Evolutionary conservation across 1,139 yeast species (phyloP).

Genomic region (Kurtzmaniella quercitrusa): DNA sequence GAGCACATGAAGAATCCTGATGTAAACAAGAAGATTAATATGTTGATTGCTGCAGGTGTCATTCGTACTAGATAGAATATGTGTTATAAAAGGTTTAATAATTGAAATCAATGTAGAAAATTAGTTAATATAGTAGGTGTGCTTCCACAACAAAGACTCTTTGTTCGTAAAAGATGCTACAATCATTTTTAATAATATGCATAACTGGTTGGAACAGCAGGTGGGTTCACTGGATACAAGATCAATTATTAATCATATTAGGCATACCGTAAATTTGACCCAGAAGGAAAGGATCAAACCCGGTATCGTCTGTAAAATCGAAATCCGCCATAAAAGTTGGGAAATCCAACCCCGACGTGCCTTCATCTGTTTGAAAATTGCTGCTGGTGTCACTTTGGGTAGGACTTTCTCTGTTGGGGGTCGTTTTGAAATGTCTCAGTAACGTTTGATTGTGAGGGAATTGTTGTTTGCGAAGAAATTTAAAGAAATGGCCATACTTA

Average conservation of each 20-base stretch:
- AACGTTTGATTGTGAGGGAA: background rate
- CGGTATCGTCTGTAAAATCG: background rate
- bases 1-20: constrained; percentile 98
- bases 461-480: background rate
- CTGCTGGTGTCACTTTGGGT: constrained; percentile 1
- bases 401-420: background rate
- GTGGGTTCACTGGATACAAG: background rate
- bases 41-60: constrained; percentile 94
- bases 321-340: background rate
- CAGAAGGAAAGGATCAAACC: constrained; percentile 8
- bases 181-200: background rate
- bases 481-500: background rate
- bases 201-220: background rate
- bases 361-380: background rate
- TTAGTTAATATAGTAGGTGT: background rate
- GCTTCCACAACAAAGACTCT: no score
- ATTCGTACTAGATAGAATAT: constrained; percentile 73
- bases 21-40: constrained; percentile 81
- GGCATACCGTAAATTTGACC: constrained; percentile 15
- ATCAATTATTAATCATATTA: constrained; percentile 3
- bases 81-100: background rate
- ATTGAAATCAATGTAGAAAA: no score
- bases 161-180: no score
- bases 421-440: background rate
- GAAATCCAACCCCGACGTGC: background rate